Evolutionary conservation across 2,329 filamentous ascomycete species (phyloP), one percentile per base, ranked within the genome.

Genomic region (Ascochyta viciae-villosae): DNA sequence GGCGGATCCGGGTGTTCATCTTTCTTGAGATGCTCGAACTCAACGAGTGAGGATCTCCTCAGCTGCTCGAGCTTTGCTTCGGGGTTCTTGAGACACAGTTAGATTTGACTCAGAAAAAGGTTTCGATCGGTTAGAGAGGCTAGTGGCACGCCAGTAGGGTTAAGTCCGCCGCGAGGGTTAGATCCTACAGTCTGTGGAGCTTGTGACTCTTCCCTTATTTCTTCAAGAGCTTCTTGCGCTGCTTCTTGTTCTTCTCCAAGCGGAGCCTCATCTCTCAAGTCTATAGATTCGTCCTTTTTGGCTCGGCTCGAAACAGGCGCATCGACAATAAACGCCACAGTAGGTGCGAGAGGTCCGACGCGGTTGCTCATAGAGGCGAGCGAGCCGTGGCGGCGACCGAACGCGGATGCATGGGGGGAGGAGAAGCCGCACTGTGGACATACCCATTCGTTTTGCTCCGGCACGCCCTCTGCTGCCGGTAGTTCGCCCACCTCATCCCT

Each of bases 401-500:
- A 74, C 62, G 67, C 71, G 60, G 65, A 64, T 51, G 60, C 62
- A 64, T 62, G 65, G 61, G 66, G 22, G 66, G 70, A 74, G 51
- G 64, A 72, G 67, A 76, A 74, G 26, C 67, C 68, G 58, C 69
- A 76, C 55, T 66, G 58, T 19, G 69, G 83, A 91, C 91, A 89
- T 92, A 96, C 92, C 94, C 94, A 97, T 77, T 96, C 91, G 73
- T 86, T 84, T 83, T 96, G 93, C 75, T 86, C 83, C 60, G 93
- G 92, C 62, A 96, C 92, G 47, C 92, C 93, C 73, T 91, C 86
- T 45, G 93, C 92, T 62, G 81, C 81, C 59, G 91, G 91, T 64
- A 96, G 81, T 68, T 83, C 81, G 60, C 82, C 83, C 61, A 80
- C 77, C 34, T 80, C 80, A 57, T 85, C 80, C 46, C 81, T 81